These are phyloP conservation scores for Xylariaceae sp. DNA, from an alignment of 2,329 filamentous ascomycete species.

Conservation along the genomic window DNA sequence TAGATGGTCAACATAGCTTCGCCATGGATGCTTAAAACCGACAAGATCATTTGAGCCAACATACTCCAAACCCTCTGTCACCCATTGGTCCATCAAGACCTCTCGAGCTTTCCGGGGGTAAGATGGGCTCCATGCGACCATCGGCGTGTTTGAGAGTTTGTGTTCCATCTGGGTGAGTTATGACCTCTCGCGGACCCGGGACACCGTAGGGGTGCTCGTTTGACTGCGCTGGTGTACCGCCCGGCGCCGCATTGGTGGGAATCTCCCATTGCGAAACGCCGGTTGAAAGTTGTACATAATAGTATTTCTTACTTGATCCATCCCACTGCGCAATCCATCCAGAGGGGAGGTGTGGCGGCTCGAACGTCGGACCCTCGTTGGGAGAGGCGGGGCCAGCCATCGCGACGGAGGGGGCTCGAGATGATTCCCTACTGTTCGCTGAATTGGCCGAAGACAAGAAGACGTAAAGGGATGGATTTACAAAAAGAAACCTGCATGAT, in stretches of 20 bases:
- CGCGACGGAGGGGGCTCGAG: conserved; percentile 21
- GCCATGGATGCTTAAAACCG: conserved; percentile 17
- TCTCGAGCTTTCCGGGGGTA: conserved; percentile 47
- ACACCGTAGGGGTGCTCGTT: conserved; percentile 60
- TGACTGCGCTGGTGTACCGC: conserved; percentile 54
- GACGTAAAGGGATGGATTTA: neutral
- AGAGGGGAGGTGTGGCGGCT: conserved; percentile 56
- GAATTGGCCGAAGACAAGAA: conserved; percentile 1
- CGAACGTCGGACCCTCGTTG: conserved; percentile 54
- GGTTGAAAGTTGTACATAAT: conserved; percentile 68
- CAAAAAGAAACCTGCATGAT: conserved; percentile 10
- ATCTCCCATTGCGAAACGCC: conserved; percentile 71
- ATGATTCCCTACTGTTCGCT: conserved; percentile 4
- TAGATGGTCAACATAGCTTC: conserved; percentile 25
- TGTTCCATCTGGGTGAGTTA: conserved; percentile 59
- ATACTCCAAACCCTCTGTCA: conserved; percentile 63
- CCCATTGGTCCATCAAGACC: conserved; percentile 48
- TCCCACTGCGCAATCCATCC: conserved; percentile 72
- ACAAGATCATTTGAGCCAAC: conserved; percentile 33
- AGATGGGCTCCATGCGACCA: conserved; percentile 56
- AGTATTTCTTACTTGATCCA: conserved; percentile 59
- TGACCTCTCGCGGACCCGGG: conserved; percentile 49
- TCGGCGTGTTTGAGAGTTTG: conserved; percentile 59
- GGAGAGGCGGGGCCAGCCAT: conserved; percentile 59
- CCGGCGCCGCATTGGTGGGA: conserved; percentile 60